These are phyloP conservation scores for Kalanchoe fedtschenkoi DNA, from an alignment of 164 flowering plant genomes.

Conservation along the genomic window DNA sequence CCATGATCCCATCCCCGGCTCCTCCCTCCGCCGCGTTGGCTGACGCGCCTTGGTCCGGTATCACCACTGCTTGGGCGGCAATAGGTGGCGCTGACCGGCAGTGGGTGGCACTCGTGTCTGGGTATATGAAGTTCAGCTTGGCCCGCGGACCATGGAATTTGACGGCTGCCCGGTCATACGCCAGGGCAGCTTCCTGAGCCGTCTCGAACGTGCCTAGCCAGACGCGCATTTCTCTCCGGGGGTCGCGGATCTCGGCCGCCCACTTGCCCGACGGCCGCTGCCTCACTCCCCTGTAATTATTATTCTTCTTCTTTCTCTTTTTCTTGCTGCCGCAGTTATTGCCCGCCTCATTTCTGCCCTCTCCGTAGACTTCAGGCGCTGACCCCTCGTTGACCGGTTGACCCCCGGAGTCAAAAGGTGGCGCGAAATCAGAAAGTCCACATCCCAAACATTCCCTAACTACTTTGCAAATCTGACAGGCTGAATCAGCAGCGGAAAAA, in stretches of 20 bases:
- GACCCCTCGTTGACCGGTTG: not conserved
- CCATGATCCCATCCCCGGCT: not conserved
- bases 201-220: constrained; percentile 46
- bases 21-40: not conserved
- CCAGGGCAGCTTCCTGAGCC: constrained; percentile 38
- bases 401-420: not conserved
- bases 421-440: constrained; percentile 16
- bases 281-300: constrained; percentile 30
- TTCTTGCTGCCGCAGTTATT: no score
- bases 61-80: not conserved
- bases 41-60: not conserved
- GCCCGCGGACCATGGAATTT: constrained; percentile 39
- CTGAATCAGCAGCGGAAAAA: no score
- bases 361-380: not conserved
- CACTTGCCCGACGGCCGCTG: constrained; percentile 46
- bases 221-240: constrained; percentile 24
- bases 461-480: constrained; percentile 30
- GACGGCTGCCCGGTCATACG: constrained; percentile 40
- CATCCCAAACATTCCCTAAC: constrained; percentile 42
- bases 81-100: not conserved
- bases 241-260: constrained; percentile 46
- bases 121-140: constrained; percentile 39
- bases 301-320: not conserved
- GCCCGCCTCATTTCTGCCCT: no score
- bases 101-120: constrained; percentile 14